Percentiles rank a stretch among this genome's conserved stretches.
These are phyloP conservation scores for Barnettozyma botsteinii DNA, from an alignment of 805 yeast species.

Conservation along the genomic window DNA sequence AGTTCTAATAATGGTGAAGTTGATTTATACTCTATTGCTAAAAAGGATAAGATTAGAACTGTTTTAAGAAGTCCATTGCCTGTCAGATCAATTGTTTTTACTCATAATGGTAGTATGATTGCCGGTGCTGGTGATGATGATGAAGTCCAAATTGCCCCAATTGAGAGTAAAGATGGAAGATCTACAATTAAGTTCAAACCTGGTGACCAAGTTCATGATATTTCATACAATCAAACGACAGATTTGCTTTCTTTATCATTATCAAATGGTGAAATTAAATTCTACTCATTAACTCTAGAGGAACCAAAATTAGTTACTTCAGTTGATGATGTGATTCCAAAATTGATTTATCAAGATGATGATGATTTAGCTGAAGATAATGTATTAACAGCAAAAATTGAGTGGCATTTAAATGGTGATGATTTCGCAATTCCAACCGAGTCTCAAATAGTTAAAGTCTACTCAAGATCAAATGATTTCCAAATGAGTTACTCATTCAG, in stretches of 20 bases:
- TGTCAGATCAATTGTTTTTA: constrained; percentile 48
- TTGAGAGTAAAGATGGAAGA: constrained; percentile 25
- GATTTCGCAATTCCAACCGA: constrained; percentile 62
- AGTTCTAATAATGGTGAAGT: constrained; percentile 22
- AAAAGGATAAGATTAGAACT: constrained; percentile 8
- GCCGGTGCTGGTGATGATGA: constrained; percentile 66
- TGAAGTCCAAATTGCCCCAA: constrained; percentile 44
- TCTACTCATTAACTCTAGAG: constrained; percentile 48
- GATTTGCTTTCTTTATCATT: constrained; percentile 54
- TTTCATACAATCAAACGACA: constrained; percentile 51
- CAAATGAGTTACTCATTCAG: constrained; percentile 15
- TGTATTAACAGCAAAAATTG: constrained; percentile 46
- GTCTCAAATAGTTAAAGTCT: constrained; percentile 41
- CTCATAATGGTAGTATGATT: constrained; percentile 54
- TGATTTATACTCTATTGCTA: constrained; percentile 19
- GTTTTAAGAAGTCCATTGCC: constrained; percentile 24
- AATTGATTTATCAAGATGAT: constrained; percentile 36
- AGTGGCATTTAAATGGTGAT: constrained; percentile 70
- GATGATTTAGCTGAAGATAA: constrained; percentile 32
- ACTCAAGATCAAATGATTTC: constrained; percentile 18
- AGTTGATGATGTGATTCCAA: constrained; percentile 35
- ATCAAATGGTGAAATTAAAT: constrained; percentile 51
- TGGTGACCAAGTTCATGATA: constrained; percentile 50
- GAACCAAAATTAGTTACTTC: constrained; percentile 46
- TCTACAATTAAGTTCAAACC: constrained; percentile 27